phyloP scores from a whole-genome alignment of 164 flowering plant genomes.

The Aristolochia fimbriata region DNA sequence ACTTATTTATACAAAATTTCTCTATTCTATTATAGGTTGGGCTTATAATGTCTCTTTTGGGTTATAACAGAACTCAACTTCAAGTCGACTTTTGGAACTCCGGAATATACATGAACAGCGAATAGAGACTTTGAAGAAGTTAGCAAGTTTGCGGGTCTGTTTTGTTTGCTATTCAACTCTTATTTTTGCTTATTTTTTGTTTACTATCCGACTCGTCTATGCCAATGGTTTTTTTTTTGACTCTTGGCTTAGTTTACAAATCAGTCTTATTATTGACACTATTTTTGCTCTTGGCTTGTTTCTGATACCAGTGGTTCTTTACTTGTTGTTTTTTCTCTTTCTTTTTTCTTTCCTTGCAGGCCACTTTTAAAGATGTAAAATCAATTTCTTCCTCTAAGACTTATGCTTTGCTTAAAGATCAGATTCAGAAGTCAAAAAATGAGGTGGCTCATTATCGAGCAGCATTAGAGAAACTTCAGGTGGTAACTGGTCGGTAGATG shows the following conservation, averaged over 20 bases:
- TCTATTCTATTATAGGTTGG: conserved; percentile 3
- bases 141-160: conserved; percentile 60
- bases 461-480: conserved; percentile 80
- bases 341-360: conserved; percentile 34
- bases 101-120: conserved; percentile 65
- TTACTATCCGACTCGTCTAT: not conserved
- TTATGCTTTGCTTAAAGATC: conserved; percentile 42
- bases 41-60: conserved; percentile 3
- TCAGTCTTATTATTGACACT: no score
- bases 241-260: not conserved
- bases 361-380: conserved; percentile 57
- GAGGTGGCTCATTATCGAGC: conserved; percentile 53
- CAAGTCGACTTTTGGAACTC: conserved; percentile 45
- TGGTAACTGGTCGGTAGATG: conserved; percentile 57
- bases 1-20: conserved; percentile 4
- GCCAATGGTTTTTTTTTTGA: not conserved
- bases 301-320: no score
- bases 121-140: conserved; percentile 38
- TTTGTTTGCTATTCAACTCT: not conserved
- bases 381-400: conserved; percentile 51
- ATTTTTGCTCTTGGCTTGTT: no score
- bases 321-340: not conserved
- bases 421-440: conserved; percentile 67
- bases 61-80: conserved; percentile 49
- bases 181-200: not conserved